Base-by-base conservation (phyloP, 73 alveolate genomes). In the Uronychia binucleata region DNA sequence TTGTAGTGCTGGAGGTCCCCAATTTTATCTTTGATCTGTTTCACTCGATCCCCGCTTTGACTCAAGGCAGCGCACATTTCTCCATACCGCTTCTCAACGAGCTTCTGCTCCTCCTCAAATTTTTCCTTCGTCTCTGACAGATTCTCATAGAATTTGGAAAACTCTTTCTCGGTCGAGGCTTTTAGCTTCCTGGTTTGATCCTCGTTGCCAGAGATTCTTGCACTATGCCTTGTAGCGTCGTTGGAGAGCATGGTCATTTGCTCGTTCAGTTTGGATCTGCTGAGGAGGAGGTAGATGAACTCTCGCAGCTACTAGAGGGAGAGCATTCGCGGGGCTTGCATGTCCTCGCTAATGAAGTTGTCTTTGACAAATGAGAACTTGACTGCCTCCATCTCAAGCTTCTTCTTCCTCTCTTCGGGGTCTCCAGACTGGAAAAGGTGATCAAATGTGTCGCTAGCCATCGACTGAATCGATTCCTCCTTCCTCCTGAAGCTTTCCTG, bases 1-100 rank as follows among this genome's bases (percentile, higher is more conserved):
- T 77, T 13, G 31, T 77, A 85, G 58, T 34, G 74, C 57, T 85
- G 76, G 28, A 34, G 11, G 19, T 85, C 91, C 35, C 77, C 86
- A 1, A 60, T 78, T 27, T 46, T 67, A 59, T 77, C 28, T 26
- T 77, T 46, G 31, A 77, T 57, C 74, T 76, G 57, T 74, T 85
- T 77, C 33, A 85, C 67, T 27, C 31, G 31, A 11, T 85, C 91
- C 26, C 33, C 32, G 57, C 35, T 85, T n/a, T 76, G 31, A 0
- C 28, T 32, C 28, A 85, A 35, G 28, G 80, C 28, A 30, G 57
- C 59, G 74, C 33, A 46, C 80, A 77, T 34, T 30, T 77, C 86
- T 28, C 74, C 34, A 33, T 77, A 77, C 31, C 77, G 75, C 59
- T 82, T 77, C 26, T 85, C 91, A 27, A 35, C 26, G 31, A 77